phyloP scores from a whole-genome alignment of 2,329 filamentous ascomycete species.

The Diplodia intermedia region DNA sequence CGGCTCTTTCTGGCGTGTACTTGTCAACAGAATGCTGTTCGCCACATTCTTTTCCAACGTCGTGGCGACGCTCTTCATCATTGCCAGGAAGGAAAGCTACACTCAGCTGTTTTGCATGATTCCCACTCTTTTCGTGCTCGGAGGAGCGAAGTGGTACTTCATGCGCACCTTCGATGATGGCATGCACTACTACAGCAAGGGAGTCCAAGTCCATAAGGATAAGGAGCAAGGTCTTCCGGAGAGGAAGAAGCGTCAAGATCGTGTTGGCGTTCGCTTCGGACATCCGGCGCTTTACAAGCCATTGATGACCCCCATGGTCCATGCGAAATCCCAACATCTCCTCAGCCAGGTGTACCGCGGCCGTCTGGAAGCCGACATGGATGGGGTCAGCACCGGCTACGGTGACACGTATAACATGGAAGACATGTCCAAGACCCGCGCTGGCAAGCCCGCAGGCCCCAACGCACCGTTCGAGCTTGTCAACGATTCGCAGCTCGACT shows the following conservation, averaged over 20 bases:
- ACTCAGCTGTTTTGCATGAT: slow-evolving; percentile 71
- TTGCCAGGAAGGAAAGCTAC: slow-evolving; percentile 64
- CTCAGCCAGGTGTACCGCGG: slow-evolving; percentile 87
- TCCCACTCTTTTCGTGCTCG: slow-evolving; percentile 78
- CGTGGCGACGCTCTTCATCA: slow-evolving; percentile 77
- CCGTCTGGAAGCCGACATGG: slow-evolving; percentile 68
- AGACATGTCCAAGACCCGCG: slow-evolving; percentile 69
- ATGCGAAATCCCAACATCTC: slow-evolving; percentile 85
- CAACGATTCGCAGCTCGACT: slow-evolving; percentile 83
- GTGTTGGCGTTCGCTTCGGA: slow-evolving; percentile 79
- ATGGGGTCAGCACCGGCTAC: slow-evolving; percentile 71
- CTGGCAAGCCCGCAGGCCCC: slow-evolving; percentile 58
- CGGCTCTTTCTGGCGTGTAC: slow-evolving; percentile 86
- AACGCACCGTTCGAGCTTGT: slow-evolving; percentile 82
- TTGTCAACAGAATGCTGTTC: slow-evolving; percentile 94
- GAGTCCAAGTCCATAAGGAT: slow-evolving; percentile 64
- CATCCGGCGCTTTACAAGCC: slow-evolving; percentile 90
- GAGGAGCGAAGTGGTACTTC: slow-evolving; percentile 89
- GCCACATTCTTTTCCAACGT: slow-evolving; percentile 78
- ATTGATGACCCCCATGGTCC: slow-evolving; percentile 93
- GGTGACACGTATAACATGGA: slow-evolving; percentile 83
- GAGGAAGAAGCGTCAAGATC: slow-evolving; percentile 60
- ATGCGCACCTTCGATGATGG: slow-evolving; percentile 75
- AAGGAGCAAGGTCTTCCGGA: slow-evolving; percentile 47
- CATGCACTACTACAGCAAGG: slow-evolving; percentile 79